These are phyloP conservation scores for Trametes pubescens DNA, from an alignment of 1,284 basidiomycete species.

Conservation along the genomic window DNA sequence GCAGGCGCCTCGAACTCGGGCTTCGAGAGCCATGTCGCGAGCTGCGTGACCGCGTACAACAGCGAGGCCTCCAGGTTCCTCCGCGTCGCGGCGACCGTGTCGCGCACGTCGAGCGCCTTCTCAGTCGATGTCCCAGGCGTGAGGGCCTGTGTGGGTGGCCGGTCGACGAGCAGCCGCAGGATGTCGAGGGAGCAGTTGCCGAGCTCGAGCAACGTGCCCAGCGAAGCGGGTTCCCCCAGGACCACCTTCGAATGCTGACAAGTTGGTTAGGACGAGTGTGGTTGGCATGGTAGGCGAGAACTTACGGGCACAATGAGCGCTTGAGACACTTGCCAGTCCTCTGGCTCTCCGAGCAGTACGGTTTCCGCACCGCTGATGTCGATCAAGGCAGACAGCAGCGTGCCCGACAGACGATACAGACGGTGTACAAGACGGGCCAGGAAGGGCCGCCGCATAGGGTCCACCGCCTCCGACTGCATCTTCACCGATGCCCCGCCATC, in stretches of 20 bases:
- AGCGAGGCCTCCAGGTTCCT: constrained; percentile 75
- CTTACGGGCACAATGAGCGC: constrained; percentile 80
- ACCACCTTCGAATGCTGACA: constrained; percentile 82
- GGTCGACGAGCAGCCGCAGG: constrained; percentile 65
- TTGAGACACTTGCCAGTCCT: constrained; percentile 75
- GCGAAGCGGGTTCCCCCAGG: constrained; percentile 77
- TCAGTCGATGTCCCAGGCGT: constrained; percentile 49
- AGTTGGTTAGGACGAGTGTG: constrained; percentile 27
- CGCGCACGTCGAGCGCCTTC: constrained; percentile 61
- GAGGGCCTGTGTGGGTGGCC: constrained; percentile 61
- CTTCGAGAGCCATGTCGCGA: constrained; percentile 77
- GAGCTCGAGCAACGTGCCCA: constrained; percentile 82
- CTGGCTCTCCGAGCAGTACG: constrained; percentile 69
- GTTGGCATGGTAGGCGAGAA: constrained; percentile 30
- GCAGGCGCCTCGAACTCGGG: constrained; percentile 63
- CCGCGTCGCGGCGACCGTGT: constrained; percentile 60
- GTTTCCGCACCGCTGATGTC: constrained; percentile 75
- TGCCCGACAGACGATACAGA: constrained; percentile 73
- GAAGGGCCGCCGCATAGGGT: constrained; percentile 73
- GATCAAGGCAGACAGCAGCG: constrained; percentile 74
- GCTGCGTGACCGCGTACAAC: constrained; percentile 80
- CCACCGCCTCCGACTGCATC: constrained; percentile 56
- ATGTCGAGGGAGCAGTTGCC: constrained; percentile 77
- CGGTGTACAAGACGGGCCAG: constrained; percentile 74
- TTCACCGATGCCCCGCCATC: constrained; percentile 47